These are phyloP conservation scores for Kernera saxatilis DNA, from an alignment of 345 rosid species.

Conservation along the genomic window DNA sequence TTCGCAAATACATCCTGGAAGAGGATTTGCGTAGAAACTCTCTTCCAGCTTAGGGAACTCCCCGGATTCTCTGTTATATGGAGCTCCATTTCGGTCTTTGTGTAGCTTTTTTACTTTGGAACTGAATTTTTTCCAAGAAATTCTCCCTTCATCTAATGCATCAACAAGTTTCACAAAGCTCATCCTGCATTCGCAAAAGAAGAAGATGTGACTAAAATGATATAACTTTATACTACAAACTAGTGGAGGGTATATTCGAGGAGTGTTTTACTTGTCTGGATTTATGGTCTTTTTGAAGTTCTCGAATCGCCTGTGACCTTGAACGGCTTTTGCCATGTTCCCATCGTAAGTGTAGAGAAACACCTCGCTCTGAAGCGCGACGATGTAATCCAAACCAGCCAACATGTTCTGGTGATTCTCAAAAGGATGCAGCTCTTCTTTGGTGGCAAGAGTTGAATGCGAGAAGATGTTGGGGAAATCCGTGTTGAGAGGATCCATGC, in stretches of 20 bases:
- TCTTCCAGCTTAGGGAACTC: constrained; percentile 90
- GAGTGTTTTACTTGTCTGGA: constrained; percentile 67
- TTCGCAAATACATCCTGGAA: constrained; percentile 85
- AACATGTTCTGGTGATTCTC: constrained; percentile 86
- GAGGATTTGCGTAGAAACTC: constrained; percentile 84
- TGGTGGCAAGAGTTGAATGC: constrained; percentile 71
- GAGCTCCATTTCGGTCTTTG: constrained; percentile 63
- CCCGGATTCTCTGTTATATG: constrained; percentile 62
- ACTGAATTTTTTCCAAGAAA: constrained; percentile 84
- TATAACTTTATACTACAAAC: neutral
- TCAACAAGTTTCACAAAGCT: constrained; percentile 79
- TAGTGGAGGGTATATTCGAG: neutral
- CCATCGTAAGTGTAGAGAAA: constrained; percentile 90
- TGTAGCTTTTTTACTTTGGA: constrained; percentile 80
- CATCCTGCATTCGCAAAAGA: constrained; percentile 48
- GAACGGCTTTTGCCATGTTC: constrained; percentile 98
- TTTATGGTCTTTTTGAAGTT: constrained; percentile 78
- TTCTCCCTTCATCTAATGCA: constrained; percentile 64
- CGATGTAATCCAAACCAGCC: constrained; percentile 84
- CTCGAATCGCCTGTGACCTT: constrained; percentile 88
- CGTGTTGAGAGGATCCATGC: constrained; percentile 62
- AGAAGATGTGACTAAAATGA: neutral
- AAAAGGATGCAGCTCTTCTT: constrained; percentile 71
- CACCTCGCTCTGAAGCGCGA: constrained; percentile 84
- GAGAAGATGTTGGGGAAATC: constrained; percentile 77